These are phyloP conservation scores for Rhynchosporium agropyri DNA, from an alignment of 2,329 filamentous ascomycete genomes.

Conservation along the genomic window DNA sequence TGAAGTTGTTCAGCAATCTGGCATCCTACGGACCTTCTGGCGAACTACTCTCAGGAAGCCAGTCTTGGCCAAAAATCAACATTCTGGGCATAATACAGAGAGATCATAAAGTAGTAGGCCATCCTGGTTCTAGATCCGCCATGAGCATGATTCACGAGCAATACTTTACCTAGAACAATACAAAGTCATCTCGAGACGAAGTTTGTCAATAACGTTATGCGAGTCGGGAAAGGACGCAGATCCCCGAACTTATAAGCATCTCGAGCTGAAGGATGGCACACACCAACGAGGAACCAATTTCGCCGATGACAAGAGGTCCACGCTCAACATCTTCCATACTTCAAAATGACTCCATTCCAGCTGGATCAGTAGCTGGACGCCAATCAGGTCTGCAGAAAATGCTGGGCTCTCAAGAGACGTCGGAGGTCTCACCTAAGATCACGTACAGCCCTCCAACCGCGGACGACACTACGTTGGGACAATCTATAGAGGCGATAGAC, in stretches of 20 bases:
- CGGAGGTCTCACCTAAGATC: constrained; percentile 23
- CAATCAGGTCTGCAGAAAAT: constrained; percentile 38
- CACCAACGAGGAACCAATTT: constrained; percentile 42
- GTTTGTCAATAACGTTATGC: constrained; percentile 10
- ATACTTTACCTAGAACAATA: background rate
- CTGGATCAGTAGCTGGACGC: constrained; percentile 34
- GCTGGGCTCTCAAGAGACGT: constrained; percentile 31
- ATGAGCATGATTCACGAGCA: constrained; percentile 18
- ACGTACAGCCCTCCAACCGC: constrained; percentile 24
- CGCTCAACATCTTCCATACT: constrained; percentile 35
- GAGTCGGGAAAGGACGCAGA: constrained; percentile 5
- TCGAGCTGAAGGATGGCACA: constrained; percentile 34
- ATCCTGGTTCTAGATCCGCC: constrained; percentile 6
- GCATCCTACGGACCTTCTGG: background rate
- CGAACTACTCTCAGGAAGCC: background rate
- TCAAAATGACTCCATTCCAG: constrained; percentile 30
- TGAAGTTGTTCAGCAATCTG: background rate
- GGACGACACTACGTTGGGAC: constrained; percentile 27
- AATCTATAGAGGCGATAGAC: constrained; percentile 36
- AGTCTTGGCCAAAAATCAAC: background rate
- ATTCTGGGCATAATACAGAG: constrained; percentile 3
- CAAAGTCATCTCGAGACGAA: constrained; percentile 8
- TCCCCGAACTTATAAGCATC: background rate
- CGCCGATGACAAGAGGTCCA: constrained; percentile 44
- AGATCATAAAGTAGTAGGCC: background rate